Evolutionary conservation across 2,329 filamentous ascomycete species (phyloP).

Genomic region (Aspergillus fumigatiaffinis): DNA sequence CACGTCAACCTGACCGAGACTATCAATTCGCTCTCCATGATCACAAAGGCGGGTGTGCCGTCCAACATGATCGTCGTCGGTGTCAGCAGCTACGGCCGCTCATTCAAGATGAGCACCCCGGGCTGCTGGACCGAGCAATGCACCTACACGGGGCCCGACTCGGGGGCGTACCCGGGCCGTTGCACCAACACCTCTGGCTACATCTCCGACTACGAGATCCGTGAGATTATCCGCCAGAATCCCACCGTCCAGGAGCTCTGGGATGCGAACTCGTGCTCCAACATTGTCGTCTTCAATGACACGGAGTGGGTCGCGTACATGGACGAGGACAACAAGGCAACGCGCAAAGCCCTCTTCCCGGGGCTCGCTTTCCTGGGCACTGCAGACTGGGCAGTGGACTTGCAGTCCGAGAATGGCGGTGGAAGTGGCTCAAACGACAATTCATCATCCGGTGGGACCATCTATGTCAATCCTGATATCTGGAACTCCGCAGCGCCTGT

Average conservation of each 20-base stretch:
- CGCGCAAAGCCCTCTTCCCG: slow-evolving; percentile 12
- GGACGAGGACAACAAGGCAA: slow-evolving; percentile 16
- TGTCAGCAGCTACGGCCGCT: too few relatives aligned
- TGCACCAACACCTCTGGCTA: slow-evolving; percentile 41
- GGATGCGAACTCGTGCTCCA: background rate
- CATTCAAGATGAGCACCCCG: too few relatives aligned
- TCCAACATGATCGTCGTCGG: slow-evolving; percentile 24
- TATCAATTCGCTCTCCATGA: slow-evolving; percentile 29
- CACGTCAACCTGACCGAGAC: slow-evolving; percentile 43
- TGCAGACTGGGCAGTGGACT: slow-evolving; percentile 26
- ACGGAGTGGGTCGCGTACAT: slow-evolving; percentile 31
- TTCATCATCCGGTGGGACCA: background rate
- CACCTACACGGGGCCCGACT: slow-evolving; percentile 17
- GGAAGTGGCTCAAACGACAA: background rate
- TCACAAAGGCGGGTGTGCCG: slow-evolving; percentile 26
- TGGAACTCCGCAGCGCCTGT: background rate
- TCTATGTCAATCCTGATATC: background rate
- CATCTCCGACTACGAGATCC: slow-evolving; percentile 38
- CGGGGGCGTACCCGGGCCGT: slow-evolving; percentile 25
- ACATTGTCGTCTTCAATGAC: slow-evolving; percentile 26
- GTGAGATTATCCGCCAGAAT: slow-evolving; percentile 20
- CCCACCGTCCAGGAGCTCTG: background rate
- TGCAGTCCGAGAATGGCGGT: slow-evolving; percentile 8
- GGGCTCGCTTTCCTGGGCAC: slow-evolving; percentile 17
- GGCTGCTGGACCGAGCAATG: background rate